These are phyloP conservation scores for Apiospora saccharicola DNA, from an alignment of 2,329 filamentous ascomycete species.

Conservation along the genomic window DNA sequence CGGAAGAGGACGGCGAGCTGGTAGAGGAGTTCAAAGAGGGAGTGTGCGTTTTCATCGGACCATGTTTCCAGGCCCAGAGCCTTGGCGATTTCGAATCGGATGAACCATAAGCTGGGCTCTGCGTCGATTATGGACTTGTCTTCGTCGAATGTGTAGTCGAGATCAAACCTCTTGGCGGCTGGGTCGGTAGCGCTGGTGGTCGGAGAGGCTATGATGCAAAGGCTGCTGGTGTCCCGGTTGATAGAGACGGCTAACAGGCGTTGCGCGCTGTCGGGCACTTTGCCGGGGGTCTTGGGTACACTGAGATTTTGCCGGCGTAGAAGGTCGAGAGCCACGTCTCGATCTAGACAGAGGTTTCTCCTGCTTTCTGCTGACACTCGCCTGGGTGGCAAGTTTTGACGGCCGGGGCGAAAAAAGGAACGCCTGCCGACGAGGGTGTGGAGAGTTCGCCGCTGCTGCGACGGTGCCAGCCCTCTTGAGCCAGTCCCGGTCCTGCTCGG, in stretches of 20 bases:
- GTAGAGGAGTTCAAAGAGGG: conserved; percentile 57
- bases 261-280: conserved; percentile 39
- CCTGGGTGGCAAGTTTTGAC: conserved; percentile 27
- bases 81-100: conserved; percentile 49
- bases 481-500: conserved; percentile 24
- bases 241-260: conserved; percentile 69
- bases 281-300: conserved; percentile 45
- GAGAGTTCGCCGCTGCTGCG: conserved; percentile 57
- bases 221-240: conserved; percentile 67
- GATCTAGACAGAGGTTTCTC: conserved; percentile 62
- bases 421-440: conserved; percentile 52
- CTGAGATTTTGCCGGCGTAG: conserved; percentile 59
- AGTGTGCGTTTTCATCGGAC: conserved; percentile 43
- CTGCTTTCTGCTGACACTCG: conserved; percentile 44
- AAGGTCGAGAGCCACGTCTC: conserved; percentile 61
- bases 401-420: conserved; percentile 13
- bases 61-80: conserved; percentile 60
- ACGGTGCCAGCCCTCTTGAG: conserved; percentile 27
- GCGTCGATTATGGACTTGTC: conserved; percentile 25
- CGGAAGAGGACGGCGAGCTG: conserved; percentile 66
- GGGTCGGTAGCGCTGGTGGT: conserved; percentile 45
- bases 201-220: conserved; percentile 69
- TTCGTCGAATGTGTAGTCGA: conserved; percentile 55
- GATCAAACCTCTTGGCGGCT: conserved; percentile 62
- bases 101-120: conserved; percentile 50